Conservation (phyloP, 345 rosid species). For the Viola odorata region DNA sequence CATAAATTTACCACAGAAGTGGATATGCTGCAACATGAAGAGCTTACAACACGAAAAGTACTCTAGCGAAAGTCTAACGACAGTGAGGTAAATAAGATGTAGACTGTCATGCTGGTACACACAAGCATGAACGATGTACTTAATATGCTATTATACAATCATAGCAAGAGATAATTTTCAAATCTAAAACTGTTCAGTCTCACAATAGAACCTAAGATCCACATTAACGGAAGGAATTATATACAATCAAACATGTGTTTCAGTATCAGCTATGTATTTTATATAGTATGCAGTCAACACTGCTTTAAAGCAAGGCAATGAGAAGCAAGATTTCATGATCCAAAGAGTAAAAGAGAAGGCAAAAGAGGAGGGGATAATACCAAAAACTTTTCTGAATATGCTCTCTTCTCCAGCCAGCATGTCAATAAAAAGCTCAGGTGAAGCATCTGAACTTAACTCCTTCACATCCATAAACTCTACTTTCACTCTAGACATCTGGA, state of each 20-base stretch:
- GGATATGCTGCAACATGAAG: too few species aligned
- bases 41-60: too few species aligned
- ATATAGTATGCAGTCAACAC: background rate
- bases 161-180: too few species aligned
- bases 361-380: constrained; percentile 34
- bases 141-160: background rate
- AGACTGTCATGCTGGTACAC: too few species aligned
- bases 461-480: constrained; percentile 76
- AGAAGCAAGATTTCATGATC: too few species aligned
- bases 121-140: background rate
- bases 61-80: too few species aligned
- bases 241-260: background rate
- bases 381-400: constrained; percentile 77
- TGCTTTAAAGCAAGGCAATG: background rate
- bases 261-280: background rate
- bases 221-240: too few species aligned
- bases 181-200: too few species aligned
- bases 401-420: constrained; percentile 63
- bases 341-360: background rate
- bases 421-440: constrained; percentile 68
- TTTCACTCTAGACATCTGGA: constrained; percentile 88
- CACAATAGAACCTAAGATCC: too few species aligned
- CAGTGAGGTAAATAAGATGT: too few species aligned
- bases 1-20: background rate
- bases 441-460: constrained; percentile 42